Base-by-base conservation (phyloP, 768 basidiomycete species). In the Tephrocybe rancida region DNA sequence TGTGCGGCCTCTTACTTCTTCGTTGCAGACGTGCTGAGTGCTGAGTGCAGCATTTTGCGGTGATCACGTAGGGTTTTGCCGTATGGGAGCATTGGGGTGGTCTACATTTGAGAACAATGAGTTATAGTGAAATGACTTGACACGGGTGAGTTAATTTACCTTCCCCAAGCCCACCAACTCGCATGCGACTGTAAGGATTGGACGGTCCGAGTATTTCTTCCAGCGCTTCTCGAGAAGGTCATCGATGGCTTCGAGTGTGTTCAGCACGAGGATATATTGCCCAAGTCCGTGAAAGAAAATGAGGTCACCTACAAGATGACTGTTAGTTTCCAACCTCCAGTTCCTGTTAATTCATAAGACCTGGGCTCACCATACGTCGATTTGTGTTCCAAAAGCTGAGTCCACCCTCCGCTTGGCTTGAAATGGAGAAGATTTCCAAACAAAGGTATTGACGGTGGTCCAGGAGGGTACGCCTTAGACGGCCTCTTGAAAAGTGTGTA, bases 281-380 rank as follows among this genome's bases (percentile, higher is more conserved):
- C 49, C 49, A 2, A 50, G 21, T 3, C 49, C 49, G 18, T 32
- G 38, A 38, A 38, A 48, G 47, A 24, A 48, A 14, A 48, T n/a
- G 9, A 48, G 29, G 22, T 48, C 35, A 1, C 49, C 39, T 50
- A 47, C 13, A 13, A 32, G 30, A 32, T 32, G 30, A 32, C 30
- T n/a, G 30, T 32, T 32, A 32, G 13, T 7, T 7, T 6, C 6
- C 30, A 32, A 32, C 30, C 7, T n/a, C n/a, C n/a, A n/a, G n/a
- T n/a, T n/a, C n/a, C n/a, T n/a, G 38, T 16, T 8, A 41, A 22
- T 6, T 8, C 14, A 41, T n/a, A n/a, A n/a, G n/a, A n/a, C n/a
- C n/a, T n/a, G n/a, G n/a, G n/a, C 38, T 6, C 14, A 41, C 38
- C 38, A 41, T 8, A 41, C 38, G 7, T 7, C 7, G 7, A 7